Evolutionary conservation across 179 eudicot genomes (phyloP).

Genomic region (Corrigiola litoralis): DNA sequence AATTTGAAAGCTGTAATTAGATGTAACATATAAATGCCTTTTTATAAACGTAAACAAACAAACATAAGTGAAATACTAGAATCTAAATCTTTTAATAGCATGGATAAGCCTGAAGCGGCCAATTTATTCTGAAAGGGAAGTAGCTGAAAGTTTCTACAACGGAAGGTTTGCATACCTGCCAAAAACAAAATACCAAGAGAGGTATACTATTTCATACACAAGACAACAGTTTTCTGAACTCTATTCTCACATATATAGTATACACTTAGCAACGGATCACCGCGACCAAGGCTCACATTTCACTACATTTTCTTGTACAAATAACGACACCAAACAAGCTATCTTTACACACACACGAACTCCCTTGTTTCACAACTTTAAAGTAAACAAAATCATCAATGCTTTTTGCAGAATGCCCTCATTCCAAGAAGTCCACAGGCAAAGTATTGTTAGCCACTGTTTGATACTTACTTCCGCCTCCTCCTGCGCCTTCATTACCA

Average conservation of each 20-base stretch:
- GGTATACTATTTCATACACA: constrained; percentile 13
- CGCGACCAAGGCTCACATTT: constrained; percentile 8
- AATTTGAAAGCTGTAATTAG: too few species aligned
- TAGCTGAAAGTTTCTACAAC: too few species aligned
- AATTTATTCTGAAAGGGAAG: too few species aligned
- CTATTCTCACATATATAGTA: not conserved
- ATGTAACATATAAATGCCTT: too few species aligned
- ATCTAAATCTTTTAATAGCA: too few species aligned
- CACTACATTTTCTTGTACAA: too few species aligned
- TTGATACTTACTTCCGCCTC: constrained; percentile 36
- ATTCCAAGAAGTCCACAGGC: constrained; percentile 32
- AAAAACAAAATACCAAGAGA: not conserved
- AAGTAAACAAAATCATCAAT: not conserved
- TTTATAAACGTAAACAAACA: too few species aligned
- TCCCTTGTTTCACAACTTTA: not conserved
- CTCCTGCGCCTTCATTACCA: constrained; percentile 30
- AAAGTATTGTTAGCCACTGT: constrained; percentile 38
- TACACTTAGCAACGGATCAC: not conserved
- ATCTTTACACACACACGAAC: not conserved
- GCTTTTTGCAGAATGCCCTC: constrained; percentile 6
- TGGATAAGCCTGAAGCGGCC: too few species aligned
- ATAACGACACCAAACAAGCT: not conserved
- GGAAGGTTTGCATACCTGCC: too few species aligned
- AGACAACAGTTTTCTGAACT: not conserved
- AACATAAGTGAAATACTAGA: too few species aligned